Conservation (phyloP, 73 alveolate genomes). For the Uronychia setigera region DNA sequence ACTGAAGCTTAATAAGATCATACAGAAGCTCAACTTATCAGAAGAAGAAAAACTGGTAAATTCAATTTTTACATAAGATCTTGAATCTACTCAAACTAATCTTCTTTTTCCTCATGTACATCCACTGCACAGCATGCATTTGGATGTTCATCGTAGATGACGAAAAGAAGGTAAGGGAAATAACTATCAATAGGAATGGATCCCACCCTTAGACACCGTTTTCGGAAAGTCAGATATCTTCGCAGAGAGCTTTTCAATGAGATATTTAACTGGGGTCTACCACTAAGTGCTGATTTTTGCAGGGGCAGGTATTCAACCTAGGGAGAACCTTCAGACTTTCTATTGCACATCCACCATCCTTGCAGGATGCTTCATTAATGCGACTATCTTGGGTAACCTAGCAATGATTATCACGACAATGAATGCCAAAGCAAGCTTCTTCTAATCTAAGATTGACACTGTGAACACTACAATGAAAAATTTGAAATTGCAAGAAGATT, state of each 20-base stretch:
- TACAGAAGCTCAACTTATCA: slow-evolving; percentile 20
- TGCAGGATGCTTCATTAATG: slow-evolving; percentile 29
- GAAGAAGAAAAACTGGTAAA: slow-evolving; percentile 43
- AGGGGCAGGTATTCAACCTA: slow-evolving; percentile 27
- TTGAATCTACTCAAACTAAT: slow-evolving; percentile 21
- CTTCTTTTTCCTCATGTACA: slow-evolving; percentile 27
- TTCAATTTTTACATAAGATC: slow-evolving; percentile 6
- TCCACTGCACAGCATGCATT: slow-evolving; percentile 41
- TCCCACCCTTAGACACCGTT: slow-evolving; percentile 35
- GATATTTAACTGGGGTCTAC: slow-evolving; percentile 12
- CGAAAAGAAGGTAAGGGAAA: slow-evolving; percentile 8
- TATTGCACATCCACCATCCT: not conserved
- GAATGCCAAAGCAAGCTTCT: slow-evolving; percentile 5
- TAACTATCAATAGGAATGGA: slow-evolving; percentile 28
- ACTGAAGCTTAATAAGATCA: slow-evolving; percentile 31
- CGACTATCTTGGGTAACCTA: slow-evolving; percentile 22
- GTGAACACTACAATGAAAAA: slow-evolving; percentile 44
- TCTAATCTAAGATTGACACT: slow-evolving; percentile 12
- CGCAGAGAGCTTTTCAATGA: not conserved
- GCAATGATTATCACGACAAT: slow-evolving; percentile 12
- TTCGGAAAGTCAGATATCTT: slow-evolving; percentile 15
- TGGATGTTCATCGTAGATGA: slow-evolving; percentile 18
- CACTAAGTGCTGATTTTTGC: slow-evolving; percentile 13
- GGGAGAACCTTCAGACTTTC: slow-evolving; percentile 4
- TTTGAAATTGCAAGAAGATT: slow-evolving; percentile 3